phyloP scores from a whole-genome alignment of 495 filamentous ascomycete species.

The Acidomyces sp. region DNA sequence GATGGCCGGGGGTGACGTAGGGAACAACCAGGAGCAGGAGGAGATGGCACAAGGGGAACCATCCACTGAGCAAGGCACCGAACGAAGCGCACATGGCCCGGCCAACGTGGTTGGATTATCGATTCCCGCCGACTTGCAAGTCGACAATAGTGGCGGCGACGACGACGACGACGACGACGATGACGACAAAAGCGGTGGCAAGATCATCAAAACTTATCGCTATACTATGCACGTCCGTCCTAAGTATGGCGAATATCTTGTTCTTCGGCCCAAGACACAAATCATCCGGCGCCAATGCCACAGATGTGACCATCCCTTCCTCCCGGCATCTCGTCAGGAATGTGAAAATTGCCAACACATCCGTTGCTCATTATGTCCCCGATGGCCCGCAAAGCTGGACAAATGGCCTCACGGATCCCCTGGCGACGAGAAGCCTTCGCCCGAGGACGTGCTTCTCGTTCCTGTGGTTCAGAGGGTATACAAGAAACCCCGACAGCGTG shows the following conservation, averaged over 20 bases:
- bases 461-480: constrained; percentile 23
- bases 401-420: constrained; percentile 73
- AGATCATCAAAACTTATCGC: not conserved
- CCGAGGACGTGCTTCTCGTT: constrained; percentile 23
- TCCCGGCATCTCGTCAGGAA: constrained; percentile 23
- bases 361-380: constrained; percentile 70
- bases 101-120: no score
- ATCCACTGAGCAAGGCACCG: no score
- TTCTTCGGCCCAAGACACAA: constrained; percentile 6
- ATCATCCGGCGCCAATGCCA: constrained; percentile 56
- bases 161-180: not conserved
- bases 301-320: constrained; percentile 54
- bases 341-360: constrained; percentile 62
- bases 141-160: not conserved
- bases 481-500: constrained; percentile 22
- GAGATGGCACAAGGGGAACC: not conserved
- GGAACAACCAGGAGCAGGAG: constrained; percentile 1
- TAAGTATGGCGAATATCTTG: not conserved
- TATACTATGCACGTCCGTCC: not conserved
- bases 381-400: constrained; percentile 60
- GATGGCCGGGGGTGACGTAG: constrained; percentile 27
- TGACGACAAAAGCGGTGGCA: not conserved
- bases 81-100: no score
- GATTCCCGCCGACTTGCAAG: no score
- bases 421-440: constrained; percentile 40